Evolutionary conservation across 1,284 basidiomycete genomes (phyloP), one percentile per base, ranked within the genome.

Genomic region (Puccinia coronata): DNA sequence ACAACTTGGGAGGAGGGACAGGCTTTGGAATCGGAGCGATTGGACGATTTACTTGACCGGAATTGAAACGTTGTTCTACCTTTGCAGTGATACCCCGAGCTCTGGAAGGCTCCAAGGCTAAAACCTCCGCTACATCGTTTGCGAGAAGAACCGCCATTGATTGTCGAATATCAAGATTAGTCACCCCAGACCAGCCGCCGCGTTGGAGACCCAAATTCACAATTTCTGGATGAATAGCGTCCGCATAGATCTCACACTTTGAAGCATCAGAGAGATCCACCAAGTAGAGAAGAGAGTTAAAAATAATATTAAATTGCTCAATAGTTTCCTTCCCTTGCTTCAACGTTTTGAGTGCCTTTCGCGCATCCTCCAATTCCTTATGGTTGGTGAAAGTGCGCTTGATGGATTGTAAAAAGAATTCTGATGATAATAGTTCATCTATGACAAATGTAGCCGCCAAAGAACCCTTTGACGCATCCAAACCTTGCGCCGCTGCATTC

Each of bases 301-400:
- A n/a, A n/a, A 11, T 71, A 14, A 53, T 36, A 28, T 73, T 55
- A 11, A 55, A 73, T 73, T 73, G n/a, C 28, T 59, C 34, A 16
- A 73, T 57, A 2, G 34, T 34, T 28, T 57, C 6, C 16, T 41
- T 39, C 1, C 39, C 51, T 57, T 73, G 47, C 5, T 23, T 2
- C 4, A 23, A 6, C 14, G 23, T 14, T 12, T 49, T 20, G 20
- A 55, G 31, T 8, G 16, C 11, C n/a, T 57, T 36, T 2, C 31
- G 16, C 2, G 14, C 31, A 9, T 55, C 53, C 14, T 73, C 71
- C 11, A 4, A 5, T 36, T 73, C 53, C 11, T 39, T 18, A 31
- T 53, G 36, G 28, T 55, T 41, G 20, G 36, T 2, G 51, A 73
- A 73, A 0, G 31, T 39, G 0, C 1, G 4, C 31, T 73, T 25